Percentiles rank a stretch among this genome's conserved stretches.
These are phyloP conservation scores for Cystobasidium tubakii DNA, from an alignment of 768 basidiomycete genomes.

Conservation along the genomic window DNA sequence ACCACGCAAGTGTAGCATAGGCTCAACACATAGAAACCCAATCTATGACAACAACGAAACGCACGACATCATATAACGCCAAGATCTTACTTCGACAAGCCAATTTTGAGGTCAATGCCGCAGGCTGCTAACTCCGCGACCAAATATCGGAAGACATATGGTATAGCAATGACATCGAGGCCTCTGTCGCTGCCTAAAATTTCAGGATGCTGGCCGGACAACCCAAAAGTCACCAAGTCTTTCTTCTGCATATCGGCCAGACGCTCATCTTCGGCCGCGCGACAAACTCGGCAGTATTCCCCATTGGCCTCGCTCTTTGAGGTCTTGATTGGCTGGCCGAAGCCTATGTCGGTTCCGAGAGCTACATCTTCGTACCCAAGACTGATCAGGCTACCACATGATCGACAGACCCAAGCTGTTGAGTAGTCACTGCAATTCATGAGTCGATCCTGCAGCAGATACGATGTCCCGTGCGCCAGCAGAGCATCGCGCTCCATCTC, in stretches of 20 bases:
- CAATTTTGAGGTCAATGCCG: conserved; percentile 86
- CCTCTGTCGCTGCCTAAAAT: conserved; percentile 66
- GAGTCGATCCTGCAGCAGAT: conserved; percentile 92
- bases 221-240: conserved; percentile 56
- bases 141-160: conserved; percentile 88
- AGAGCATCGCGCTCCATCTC: conserved; percentile 99
- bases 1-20: too few relatives aligned
- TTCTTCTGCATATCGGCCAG: conserved; percentile 60
- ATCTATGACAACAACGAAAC: background rate
- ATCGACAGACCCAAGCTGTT: conserved; percentile 96
- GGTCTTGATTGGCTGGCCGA: conserved; percentile 20
- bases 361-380: conserved; percentile 87
- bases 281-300: conserved; percentile 93
- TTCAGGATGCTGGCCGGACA: conserved; percentile 64
- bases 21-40: too few relatives aligned
- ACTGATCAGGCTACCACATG: conserved; percentile 90
- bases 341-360: conserved; percentile 53
- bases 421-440: conserved; percentile 99
- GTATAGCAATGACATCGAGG: conserved; percentile 90
- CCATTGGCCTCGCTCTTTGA: conserved; percentile 63
- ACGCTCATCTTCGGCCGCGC: conserved; percentile 63
- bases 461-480: conserved; percentile 96
- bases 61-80: too few relatives aligned
- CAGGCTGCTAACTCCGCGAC: conserved; percentile 96
- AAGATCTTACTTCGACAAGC: background rate